Evolutionary conservation across 1,284 basidiomycete species (phyloP), one percentile per base, ranked within the genome.

Genomic region (Trametes sp.): DNA sequence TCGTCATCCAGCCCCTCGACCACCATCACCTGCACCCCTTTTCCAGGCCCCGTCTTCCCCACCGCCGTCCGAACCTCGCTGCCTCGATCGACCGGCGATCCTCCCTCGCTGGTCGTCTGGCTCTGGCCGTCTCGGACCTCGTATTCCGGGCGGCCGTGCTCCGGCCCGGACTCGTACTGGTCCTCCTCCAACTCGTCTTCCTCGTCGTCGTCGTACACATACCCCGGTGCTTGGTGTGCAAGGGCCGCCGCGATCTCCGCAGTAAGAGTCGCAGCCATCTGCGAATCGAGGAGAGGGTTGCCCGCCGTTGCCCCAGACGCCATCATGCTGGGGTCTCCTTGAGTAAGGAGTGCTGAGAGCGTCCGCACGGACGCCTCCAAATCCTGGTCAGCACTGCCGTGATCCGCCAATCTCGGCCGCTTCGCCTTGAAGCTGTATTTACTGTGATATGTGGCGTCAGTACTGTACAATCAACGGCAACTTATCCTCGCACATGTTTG

Each of bases 371-470:
- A 89, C 69, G 90, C 88, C 59, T 85, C 87, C 57, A 92, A 71
- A 38, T 85, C 82, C 36, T 79, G 75, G 35, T 80, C 79, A 19
- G 79, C 76, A 4, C 82, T 83, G 10, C 78, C 78, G n/a, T 50
- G 54, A 29, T 84, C 83, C 28, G 81, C 76, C 31, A 86, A 69
- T 70, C 83, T 86, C 59, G 84, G 83, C 63, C 85, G 83, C 70
- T 90, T 92, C 16, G 86, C 81, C 72, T 89, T 90, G 74, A 92
- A 91, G 68, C 82, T 89, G 73, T 91, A 92, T 80, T 86, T 88
- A 64, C 90, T 92, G 70, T 10, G 65, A 55, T 21, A 41, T 71
- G 54, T 75, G 10, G 62, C 50, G 63, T 42, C 35, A 41, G 69
- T 55, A 69, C 61, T 48, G 29, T 61, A 45, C 31, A 46, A 23